Percentiles rank a stretch among this genome's conserved stretches.
Evolutionary conservation across 257 asterid genomes (phyloP).

Genomic region (Solanum stenotomum): DNA sequence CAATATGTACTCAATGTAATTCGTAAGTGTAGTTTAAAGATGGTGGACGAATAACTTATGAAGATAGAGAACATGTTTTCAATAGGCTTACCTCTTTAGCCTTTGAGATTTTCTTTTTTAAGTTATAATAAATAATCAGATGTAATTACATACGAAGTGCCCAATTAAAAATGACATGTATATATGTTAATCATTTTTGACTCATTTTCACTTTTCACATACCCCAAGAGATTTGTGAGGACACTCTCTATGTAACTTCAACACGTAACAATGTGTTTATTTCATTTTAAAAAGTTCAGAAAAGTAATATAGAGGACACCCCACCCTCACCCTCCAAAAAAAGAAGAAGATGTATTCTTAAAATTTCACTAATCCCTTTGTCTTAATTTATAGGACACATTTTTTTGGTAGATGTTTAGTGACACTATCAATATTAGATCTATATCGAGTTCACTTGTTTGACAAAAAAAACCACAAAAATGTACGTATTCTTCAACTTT

Average conservation of each 20-base stretch:
- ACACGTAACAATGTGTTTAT: not conserved
- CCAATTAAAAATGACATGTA: not conserved
- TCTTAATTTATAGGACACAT: too few species aligned
- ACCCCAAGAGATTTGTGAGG: not conserved
- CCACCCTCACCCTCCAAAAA: too few species aligned
- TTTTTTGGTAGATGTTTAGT: not conserved
- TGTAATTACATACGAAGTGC: not conserved
- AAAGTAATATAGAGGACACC: too few species aligned
- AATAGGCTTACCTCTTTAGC: too few species aligned
- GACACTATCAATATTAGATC: not conserved
- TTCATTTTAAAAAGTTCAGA: too few species aligned
- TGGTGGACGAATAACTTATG: too few species aligned
- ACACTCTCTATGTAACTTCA: not conserved
- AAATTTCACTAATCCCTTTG: too few species aligned
- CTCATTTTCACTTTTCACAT: not conserved
- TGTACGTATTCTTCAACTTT: not conserved
- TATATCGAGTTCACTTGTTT: not conserved
- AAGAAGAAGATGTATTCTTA: too few species aligned
- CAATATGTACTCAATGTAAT: too few species aligned
- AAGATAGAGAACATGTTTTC: too few species aligned
- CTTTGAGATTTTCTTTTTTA: too few species aligned
- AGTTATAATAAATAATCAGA: not conserved
- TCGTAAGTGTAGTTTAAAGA: too few species aligned
- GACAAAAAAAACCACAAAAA: not conserved
- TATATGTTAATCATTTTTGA: not conserved